Base-by-base conservation (phyloP, 1,139 yeast species). In the Arxiozyma slooffiae region DNA sequence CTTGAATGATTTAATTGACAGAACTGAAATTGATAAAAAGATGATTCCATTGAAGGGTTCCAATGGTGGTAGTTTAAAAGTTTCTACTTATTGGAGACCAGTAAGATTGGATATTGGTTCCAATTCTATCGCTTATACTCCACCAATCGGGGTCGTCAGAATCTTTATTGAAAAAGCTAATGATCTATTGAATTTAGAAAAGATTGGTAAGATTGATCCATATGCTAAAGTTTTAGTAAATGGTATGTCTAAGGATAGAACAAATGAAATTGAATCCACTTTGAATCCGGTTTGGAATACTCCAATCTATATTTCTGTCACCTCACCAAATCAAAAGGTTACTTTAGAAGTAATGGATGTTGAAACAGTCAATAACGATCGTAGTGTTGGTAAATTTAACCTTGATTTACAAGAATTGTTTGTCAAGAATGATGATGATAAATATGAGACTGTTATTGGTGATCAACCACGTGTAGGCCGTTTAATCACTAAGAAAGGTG, bases 261-360 rank as follows among this genome's bases (percentile, higher is more conserved):
- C 97, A 2, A 74, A 78, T 48, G 79, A 85, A n/a, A 67, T 75
- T 51, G 82, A 80, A 23, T 78, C 84, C 21, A 80, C 87, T 2
- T 73, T 82, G 60, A 74, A 84, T 57, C 98, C 99, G 16, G 80
- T 80, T 11, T 94, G 90, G 87, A 82, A 89, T 64, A 92, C 89
- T 67, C 75, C 85, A 2, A 74, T 87, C 50, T 92, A 88, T 67
- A 79, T 87, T 41, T 82, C 96, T 7, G 78, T 92, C 23, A 78
- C 94, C 16, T 84, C 89, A 45, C 79, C 89, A 40, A 82, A 82
- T 63, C 97, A 90, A 67, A 82, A 78, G 61, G 70, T 90, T 57
- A 81, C 89, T 2, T 67, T 94, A 50, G 97, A 92, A 67, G 95
- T 81, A 11, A 86, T 92, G 96, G 97, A 90, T 69, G 85, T 84